Conservation (phyloP, 2,329 filamentous ascomycete genomes). For the Sarocladium oryzae region DNA sequence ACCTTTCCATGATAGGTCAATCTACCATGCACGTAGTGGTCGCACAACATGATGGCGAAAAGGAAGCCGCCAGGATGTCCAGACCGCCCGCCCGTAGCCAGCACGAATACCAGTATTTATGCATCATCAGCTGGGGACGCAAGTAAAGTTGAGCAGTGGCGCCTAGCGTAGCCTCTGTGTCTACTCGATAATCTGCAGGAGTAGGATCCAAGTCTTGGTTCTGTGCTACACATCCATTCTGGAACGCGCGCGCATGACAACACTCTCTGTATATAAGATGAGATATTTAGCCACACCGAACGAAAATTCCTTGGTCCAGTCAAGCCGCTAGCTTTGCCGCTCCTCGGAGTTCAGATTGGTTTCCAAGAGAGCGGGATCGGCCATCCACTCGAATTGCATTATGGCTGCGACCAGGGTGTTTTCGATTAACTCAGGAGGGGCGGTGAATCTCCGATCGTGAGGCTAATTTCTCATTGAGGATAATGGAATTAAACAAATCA, state of each 20-base stretch:
- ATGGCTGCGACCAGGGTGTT: not conserved
- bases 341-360: not conserved
- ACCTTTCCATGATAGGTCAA: not conserved
- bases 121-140: too few relatives aligned
- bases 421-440: not conserved
- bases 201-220: not conserved
- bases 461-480: not conserved
- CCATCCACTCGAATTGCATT: not conserved
- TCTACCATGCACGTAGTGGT: not conserved
- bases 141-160: too few relatives aligned
- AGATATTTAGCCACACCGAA: not conserved
- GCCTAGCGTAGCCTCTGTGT: too few relatives aligned
- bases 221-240: not conserved
- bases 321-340: not conserved
- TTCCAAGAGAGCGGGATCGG: not conserved
- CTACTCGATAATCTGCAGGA: too few relatives aligned
- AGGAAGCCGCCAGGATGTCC: not conserved
- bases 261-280: slow-evolving; percentile 1
- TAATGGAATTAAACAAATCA: too few relatives aligned
- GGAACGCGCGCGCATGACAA: not conserved
- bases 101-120: too few relatives aligned
- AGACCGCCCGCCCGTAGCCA: not conserved
- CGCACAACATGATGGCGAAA: slow-evolving; percentile 7
- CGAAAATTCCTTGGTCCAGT: not conserved
- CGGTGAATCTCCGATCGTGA: not conserved